Evolutionary conservation across 1,284 basidiomycete species (phyloP).

Genomic region (Microbotryum lychnidis-dioicae): DNA sequence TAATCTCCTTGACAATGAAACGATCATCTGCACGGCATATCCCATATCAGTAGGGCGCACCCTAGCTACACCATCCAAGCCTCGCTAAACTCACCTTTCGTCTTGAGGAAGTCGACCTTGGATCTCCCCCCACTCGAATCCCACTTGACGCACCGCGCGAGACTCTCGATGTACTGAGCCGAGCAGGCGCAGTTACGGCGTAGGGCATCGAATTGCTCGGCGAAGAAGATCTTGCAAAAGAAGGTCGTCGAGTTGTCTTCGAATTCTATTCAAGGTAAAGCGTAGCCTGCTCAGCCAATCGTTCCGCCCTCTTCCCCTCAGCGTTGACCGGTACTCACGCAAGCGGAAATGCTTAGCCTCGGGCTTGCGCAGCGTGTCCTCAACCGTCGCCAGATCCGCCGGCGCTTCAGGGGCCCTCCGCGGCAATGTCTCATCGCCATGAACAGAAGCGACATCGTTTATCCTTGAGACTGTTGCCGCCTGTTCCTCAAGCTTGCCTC

Average conservation of each 20-base stretch:
- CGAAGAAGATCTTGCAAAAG: constrained; percentile 89
- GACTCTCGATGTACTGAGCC: constrained; percentile 82
- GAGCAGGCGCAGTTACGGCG: constrained; percentile 88
- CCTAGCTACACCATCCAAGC: not conserved
- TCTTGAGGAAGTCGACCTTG: constrained; percentile 93
- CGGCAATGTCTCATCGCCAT: too few species aligned
- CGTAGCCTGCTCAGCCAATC: not conserved
- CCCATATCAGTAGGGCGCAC: not conserved
- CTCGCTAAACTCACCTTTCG: constrained; percentile 54
- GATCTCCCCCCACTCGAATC: constrained; percentile 93
- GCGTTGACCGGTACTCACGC: not conserved
- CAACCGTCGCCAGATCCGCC: constrained; percentile 14
- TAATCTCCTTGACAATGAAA: constrained; percentile 96
- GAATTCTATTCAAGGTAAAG: not conserved
- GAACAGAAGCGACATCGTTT: constrained; percentile 16
- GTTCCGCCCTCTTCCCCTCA: not conserved
- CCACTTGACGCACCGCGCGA: constrained; percentile 93
- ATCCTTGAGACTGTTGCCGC: constrained; percentile 60
- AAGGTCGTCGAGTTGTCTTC: constrained; percentile 52
- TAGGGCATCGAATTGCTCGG: constrained; percentile 93
- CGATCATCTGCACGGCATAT: constrained; percentile 66
- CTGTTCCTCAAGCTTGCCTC: constrained; percentile 58
- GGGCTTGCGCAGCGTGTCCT: constrained; percentile 33
- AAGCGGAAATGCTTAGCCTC: constrained; percentile 13
- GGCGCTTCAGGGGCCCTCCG: too few species aligned